Percentiles rank a stretch among this genome's conserved stretches.
phyloP scores from a whole-genome alignment of 306 rosid species.

The Hippophae tibetana region DNA sequence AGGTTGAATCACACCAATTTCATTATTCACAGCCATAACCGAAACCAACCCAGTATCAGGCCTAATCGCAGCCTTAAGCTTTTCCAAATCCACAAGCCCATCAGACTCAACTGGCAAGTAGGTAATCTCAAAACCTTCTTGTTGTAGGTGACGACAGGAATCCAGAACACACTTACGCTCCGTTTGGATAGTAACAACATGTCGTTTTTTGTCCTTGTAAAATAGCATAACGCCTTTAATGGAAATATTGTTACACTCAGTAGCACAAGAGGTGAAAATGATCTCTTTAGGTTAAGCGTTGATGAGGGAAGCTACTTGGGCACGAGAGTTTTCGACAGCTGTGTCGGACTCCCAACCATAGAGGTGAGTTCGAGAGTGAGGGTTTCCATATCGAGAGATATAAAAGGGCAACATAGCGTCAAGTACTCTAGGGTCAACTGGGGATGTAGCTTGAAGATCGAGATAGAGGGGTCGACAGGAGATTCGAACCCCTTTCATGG shows the following conservation, averaged over 20 bases:
- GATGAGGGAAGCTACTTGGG: conserved; percentile 59
- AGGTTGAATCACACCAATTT: conserved; percentile 88
- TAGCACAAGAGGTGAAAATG: conserved; percentile 83
- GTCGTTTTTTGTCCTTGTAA: conserved; percentile 73
- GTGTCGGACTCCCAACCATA: conserved; percentile 93
- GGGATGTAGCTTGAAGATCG: conserved; percentile 83
- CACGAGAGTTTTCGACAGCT: conserved; percentile 79
- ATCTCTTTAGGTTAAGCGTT: conserved; percentile 79
- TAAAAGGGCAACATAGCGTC: conserved; percentile 82
- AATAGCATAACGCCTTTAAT: conserved; percentile 76
- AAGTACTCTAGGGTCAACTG: conserved; percentile 86
- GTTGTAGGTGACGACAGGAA: conserved; percentile 88
- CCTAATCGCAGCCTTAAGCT: conserved; percentile 56
- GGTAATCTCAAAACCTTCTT: conserved; percentile 75
- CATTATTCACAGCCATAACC: conserved; percentile 89
- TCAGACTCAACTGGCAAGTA: conserved; percentile 67
- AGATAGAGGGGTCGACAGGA: conserved; percentile 77
- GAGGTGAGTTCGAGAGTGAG: conserved; percentile 85
- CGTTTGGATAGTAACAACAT: conserved; percentile 77
- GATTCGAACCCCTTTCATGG: conserved; percentile 74
- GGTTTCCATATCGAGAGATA: conserved; percentile 64
- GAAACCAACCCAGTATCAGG: conserved; percentile 80
- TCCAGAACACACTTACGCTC: conserved; percentile 98
- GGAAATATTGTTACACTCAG: conserved; percentile 79
- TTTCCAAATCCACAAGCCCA: conserved; percentile 60